Evolutionary conservation across 2,329 filamentous ascomycete genomes (phyloP).

Genomic region (Fusarium mexicanum): DNA sequence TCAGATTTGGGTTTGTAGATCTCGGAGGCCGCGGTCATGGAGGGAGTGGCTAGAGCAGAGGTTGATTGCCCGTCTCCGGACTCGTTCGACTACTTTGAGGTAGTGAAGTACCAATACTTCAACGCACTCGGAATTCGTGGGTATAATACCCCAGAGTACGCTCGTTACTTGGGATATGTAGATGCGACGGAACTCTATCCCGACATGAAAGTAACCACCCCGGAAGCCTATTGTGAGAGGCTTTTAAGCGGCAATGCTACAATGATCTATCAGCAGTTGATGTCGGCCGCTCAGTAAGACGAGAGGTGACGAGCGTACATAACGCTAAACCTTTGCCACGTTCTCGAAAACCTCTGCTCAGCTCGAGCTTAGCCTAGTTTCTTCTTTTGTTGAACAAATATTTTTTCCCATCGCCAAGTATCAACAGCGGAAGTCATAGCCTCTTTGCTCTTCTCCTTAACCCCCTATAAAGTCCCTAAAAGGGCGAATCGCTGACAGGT

Average conservation of each 20-base stretch:
- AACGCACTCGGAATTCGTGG: not conserved
- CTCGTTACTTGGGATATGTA: not conserved
- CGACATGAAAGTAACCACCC: not conserved
- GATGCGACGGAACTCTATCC: not conserved
- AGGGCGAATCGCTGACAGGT: not conserved
- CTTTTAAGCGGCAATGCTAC: not conserved
- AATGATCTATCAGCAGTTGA: not conserved
- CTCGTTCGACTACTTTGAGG: not conserved
- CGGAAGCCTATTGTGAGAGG: not conserved
- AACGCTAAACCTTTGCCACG: not conserved
- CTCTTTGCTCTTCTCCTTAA: not conserved
- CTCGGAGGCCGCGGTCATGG: not conserved
- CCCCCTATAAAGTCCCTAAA: not conserved
- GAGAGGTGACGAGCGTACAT: not conserved
- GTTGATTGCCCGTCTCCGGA: not conserved
- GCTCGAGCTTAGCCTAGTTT: not conserved
- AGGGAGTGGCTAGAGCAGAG: not conserved
- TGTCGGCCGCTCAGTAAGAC: not conserved
- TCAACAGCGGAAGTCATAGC: not conserved
- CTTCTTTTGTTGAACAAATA: not conserved
- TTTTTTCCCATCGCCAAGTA: not conserved
- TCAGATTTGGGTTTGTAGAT: not conserved
- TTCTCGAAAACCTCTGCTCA: not conserved
- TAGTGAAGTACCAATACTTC: not conserved
- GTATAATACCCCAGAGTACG: not conserved